A percentile compares a stretch with the other conserved stretches of the same genome.
These are phyloP conservation scores for Aspergillus japonicus DNA, from an alignment of 2,329 filamentous ascomycete genomes.

Conservation along the genomic window DNA sequence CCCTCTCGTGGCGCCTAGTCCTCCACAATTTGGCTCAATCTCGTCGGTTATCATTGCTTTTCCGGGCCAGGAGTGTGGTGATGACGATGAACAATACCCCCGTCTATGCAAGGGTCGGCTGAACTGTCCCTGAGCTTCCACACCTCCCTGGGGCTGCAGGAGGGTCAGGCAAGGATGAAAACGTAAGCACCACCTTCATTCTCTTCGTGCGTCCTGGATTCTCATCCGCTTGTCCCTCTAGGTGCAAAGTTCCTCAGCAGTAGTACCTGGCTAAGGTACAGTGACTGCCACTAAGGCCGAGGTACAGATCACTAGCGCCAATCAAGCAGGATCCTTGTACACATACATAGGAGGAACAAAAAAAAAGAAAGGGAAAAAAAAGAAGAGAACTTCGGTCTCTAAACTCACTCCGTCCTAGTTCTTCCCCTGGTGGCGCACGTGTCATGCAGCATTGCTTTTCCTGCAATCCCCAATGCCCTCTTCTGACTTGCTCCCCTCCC, in stretches of 20 bases:
- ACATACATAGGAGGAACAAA: too few species aligned
- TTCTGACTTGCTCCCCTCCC: background rate
- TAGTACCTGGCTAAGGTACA: too few species aligned
- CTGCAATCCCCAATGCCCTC: background rate
- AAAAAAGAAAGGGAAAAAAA: too few species aligned
- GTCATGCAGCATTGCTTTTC: conserved; percentile 6
- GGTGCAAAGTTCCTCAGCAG: too few species aligned
- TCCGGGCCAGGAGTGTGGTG: conserved; percentile 6
- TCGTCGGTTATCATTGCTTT: conserved; percentile 8
- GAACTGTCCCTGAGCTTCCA: conserved; percentile 6
- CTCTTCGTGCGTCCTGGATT: conserved; percentile 4
- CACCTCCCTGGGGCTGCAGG: conserved; percentile 17
- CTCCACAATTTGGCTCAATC: conserved; percentile 1
- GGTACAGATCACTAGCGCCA: too few species aligned
- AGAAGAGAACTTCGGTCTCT: background rate
- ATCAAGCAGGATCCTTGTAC: too few species aligned
- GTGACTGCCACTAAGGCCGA: too few species aligned
- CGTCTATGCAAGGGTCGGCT: conserved; percentile 18
- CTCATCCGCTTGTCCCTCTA: background rate
- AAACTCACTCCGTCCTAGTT: background rate
- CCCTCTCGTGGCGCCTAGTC: conserved; percentile 2
- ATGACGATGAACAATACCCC: conserved; percentile 12
- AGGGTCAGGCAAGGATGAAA: conserved; percentile 17
- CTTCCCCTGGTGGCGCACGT: conserved; percentile 12
- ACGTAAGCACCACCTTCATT: conserved; percentile 15